These are phyloP conservation scores for Kodamaea anthophila DNA, from an alignment of 1,139 yeast species.

Conservation along the genomic window DNA sequence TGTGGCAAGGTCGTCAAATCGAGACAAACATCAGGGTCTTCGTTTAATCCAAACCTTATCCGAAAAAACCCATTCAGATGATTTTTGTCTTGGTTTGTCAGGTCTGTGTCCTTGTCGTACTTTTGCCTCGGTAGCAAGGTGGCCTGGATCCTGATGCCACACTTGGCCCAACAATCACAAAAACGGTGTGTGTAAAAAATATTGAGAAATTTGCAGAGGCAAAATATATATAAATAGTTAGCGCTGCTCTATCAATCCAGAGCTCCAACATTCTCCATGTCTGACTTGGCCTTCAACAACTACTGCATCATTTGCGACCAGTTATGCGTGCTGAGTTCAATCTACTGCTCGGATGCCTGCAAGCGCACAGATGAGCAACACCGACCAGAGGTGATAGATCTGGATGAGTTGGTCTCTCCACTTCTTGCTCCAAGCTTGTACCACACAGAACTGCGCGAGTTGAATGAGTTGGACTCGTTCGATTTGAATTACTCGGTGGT, in stretches of 20 bases:
- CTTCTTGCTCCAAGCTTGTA: constrained; percentile 27
- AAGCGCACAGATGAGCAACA: constrained; percentile 43
- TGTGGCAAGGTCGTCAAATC: no score
- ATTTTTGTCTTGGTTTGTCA: no score
- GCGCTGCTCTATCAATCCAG: constrained; percentile 1
- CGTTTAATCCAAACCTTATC: no score
- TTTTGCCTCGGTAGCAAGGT: no score
- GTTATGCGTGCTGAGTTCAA: constrained; percentile 44
- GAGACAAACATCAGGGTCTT: no score
- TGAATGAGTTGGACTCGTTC: constrained; percentile 28
- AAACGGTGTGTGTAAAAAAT: constrained; percentile 1
- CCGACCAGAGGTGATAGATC: constrained; percentile 32
- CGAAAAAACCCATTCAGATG: no score
- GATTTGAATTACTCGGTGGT: constrained; percentile 30
- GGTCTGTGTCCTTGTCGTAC: no score
- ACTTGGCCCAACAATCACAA: constrained; percentile 3
- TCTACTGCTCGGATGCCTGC: constrained; percentile 60
- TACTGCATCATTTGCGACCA: constrained; percentile 63
- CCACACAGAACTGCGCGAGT: constrained; percentile 12
- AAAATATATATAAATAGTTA: constrained; percentile 3
- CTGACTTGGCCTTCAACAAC: constrained; percentile 53
- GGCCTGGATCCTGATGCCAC: constrained; percentile 4
- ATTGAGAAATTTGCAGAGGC: constrained; percentile 1
- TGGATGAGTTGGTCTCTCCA: constrained; percentile 27
- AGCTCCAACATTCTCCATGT: constrained; percentile 14